Conservation (phyloP, 2,329 filamentous ascomycete genomes). For the Triangularia verruculosa region DNA sequence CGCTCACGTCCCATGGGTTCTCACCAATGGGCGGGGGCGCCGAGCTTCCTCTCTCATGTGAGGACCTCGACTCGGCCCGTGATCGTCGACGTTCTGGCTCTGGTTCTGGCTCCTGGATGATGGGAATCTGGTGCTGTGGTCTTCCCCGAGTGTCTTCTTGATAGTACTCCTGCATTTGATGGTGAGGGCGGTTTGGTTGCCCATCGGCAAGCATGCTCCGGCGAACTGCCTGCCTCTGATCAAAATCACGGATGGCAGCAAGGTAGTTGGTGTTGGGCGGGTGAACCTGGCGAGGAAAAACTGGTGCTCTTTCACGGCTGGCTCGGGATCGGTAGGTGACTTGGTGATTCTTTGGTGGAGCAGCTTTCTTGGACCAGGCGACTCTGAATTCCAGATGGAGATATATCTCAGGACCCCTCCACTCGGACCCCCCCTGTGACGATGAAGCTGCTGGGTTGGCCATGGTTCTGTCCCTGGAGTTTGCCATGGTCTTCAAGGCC, state of each 20-base stretch:
- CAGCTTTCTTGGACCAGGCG: slow-evolving; percentile 44
- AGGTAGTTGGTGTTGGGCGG: slow-evolving; percentile 47
- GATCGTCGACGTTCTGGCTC: slow-evolving; percentile 26
- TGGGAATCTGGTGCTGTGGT: slow-evolving; percentile 14
- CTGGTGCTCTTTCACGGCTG: slow-evolving; percentile 40
- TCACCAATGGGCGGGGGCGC: slow-evolving; percentile 48
- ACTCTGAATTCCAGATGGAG: slow-evolving; percentile 52
- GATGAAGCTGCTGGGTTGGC: neutral
- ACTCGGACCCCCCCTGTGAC: slow-evolving; percentile 10
- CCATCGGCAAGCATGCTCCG: slow-evolving; percentile 14
- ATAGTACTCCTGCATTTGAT: slow-evolving; percentile 31
- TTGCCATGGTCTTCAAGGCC: neutral
- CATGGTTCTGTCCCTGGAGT: neutral
- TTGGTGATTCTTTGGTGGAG: slow-evolving; percentile 41
- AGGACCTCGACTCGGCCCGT: slow-evolving; percentile 29
- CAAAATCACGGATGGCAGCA: slow-evolving; percentile 27
- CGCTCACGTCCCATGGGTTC: slow-evolving; percentile 44
- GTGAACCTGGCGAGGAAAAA: slow-evolving; percentile 46
- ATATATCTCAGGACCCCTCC: slow-evolving; percentile 43
- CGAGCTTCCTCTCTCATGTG: slow-evolving; percentile 46
- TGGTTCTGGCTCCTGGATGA: slow-evolving; percentile 21
- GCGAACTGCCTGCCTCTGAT: slow-evolving; percentile 29
- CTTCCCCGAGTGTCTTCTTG: slow-evolving; percentile 16
- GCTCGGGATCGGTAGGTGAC: slow-evolving; percentile 48
- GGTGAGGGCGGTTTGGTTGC: slow-evolving; percentile 14